phyloP scores from a whole-genome alignment of 192 early-diverging fungal genomes.

The Jimgerdemannia lactiflua region DNA sequence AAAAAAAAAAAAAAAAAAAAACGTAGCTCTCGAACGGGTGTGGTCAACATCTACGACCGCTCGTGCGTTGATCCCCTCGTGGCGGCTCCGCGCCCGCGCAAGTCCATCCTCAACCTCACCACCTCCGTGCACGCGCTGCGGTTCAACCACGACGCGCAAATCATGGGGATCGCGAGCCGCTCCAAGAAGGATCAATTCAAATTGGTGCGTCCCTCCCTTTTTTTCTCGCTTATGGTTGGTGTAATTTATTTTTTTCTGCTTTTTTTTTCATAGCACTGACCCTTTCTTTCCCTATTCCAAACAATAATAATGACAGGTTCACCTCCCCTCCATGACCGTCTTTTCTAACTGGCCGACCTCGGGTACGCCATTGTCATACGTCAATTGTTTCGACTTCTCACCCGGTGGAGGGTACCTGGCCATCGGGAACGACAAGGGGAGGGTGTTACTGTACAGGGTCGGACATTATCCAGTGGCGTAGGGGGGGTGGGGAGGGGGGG shows the following conservation, averaged over 20 bases:
- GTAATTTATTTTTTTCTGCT: neutral
- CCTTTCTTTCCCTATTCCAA: neutral
- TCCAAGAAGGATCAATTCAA: slow-evolving; percentile 76
- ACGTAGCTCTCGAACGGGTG: slow-evolving; percentile 72
- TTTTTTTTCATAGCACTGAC: neutral
- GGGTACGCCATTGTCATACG: slow-evolving; percentile 78
- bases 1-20: too few species aligned
- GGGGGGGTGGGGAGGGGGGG: neutral
- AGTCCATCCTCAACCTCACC: slow-evolving; percentile 83
- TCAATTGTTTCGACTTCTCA: slow-evolving; percentile 80
- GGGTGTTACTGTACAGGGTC: slow-evolving; percentile 81
- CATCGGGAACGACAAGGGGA: slow-evolving; percentile 89
- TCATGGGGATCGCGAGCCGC: slow-evolving; percentile 75
- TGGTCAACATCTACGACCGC: slow-evolving; percentile 88
- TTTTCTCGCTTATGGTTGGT: neutral
- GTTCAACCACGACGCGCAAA: slow-evolving; percentile 87
- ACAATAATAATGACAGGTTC: slow-evolving; percentile 34
- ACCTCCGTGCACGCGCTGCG: slow-evolving; percentile 67
- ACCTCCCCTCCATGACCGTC: slow-evolving; percentile 77
- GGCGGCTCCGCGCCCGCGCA: slow-evolving; percentile 60
- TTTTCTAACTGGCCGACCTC: slow-evolving; percentile 95
- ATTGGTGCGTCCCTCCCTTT: slow-evolving; percentile 22
- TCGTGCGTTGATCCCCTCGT: slow-evolving; percentile 40
- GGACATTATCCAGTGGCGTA: slow-evolving; percentile 57
- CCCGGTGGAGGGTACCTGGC: slow-evolving; percentile 89